Evolutionary conservation across 257 asterid genomes (phyloP).

Genomic region (Coffea canephora): DNA sequence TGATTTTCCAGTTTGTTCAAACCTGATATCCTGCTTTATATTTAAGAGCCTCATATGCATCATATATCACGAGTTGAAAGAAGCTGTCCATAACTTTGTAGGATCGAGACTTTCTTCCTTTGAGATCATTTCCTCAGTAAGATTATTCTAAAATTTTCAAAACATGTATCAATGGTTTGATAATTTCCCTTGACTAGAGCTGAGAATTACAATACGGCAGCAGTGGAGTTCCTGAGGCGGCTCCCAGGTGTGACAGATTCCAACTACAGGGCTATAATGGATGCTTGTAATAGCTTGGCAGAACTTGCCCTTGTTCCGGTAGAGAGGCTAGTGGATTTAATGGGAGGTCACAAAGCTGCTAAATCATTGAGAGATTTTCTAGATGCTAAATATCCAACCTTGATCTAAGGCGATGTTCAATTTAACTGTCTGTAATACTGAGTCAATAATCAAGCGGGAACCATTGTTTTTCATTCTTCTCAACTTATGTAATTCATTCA

Average conservation of each 20-base stretch:
- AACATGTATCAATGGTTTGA: slow-evolving; percentile 9
- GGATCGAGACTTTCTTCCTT: neutral
- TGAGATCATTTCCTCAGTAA: neutral
- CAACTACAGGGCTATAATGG: slow-evolving; percentile 82
- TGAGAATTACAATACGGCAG: slow-evolving; percentile 87
- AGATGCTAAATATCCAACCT: slow-evolving; percentile 92
- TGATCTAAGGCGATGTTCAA: slow-evolving; percentile 39
- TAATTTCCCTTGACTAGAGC: slow-evolving; percentile 50
- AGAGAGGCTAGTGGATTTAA: slow-evolving; percentile 69
- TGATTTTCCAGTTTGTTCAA: neutral
- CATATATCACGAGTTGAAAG: neutral
- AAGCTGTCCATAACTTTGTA: neutral
- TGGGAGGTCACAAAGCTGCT: slow-evolving; percentile 91
- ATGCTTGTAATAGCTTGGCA: slow-evolving; percentile 74
- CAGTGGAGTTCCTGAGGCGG: slow-evolving; percentile 88
- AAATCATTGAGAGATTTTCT: slow-evolving; percentile 86
- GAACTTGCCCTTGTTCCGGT: slow-evolving; percentile 76
- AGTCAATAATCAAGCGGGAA: too few species aligned
- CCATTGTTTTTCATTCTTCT: neutral
- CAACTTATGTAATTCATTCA: neutral
- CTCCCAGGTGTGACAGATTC: slow-evolving; percentile 94
- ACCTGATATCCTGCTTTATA: neutral
- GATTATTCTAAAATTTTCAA: neutral
- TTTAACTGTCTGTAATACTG: neutral
- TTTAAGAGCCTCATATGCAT: neutral